These are phyloP conservation scores for Aristolochia fimbriata DNA, from an alignment of 164 flowering plant genomes.

Conservation along the genomic window DNA sequence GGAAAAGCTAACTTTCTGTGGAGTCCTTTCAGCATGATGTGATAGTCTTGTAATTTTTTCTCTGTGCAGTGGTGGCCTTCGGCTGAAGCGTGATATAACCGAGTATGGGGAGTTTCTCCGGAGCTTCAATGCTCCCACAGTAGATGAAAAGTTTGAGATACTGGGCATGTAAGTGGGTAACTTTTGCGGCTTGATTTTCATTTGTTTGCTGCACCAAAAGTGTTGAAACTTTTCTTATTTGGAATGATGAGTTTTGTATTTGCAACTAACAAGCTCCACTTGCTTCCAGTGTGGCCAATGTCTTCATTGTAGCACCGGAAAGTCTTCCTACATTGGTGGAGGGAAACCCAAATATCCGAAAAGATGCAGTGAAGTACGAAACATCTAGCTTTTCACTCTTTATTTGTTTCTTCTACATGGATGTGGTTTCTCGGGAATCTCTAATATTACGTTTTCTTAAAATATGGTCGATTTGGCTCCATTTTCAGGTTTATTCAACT, in stretches of 20 bases:
- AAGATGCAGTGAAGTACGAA: conserved; percentile 84
- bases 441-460: not conserved
- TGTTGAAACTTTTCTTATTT: not conserved
- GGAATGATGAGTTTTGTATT: no score
- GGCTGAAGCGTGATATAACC: conserved; percentile 94
- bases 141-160: conserved; percentile 90
- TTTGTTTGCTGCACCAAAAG: not conserved
- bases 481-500: conserved; percentile 11
- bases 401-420: not conserved
- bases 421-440: not conserved
- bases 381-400: no score
- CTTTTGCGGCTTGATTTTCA: not conserved
- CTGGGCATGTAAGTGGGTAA: conserved; percentile 77
- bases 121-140: conserved; percentile 89
- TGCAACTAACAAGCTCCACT: not conserved
- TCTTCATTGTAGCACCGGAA: conserved; percentile 96
- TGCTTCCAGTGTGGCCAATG: conserved; percentile 84
- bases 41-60: no score
- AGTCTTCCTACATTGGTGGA: conserved; percentile 84
- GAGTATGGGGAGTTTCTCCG: conserved; percentile 96
- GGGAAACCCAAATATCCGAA: conserved; percentile 87
- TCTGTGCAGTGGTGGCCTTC: conserved; percentile 69
- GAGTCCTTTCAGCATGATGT: no score
- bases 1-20: no score
- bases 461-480: not conserved